phyloP scores from a whole-genome alignment of 345 rosid genomes.

The Anastatica hierochuntica region DNA sequence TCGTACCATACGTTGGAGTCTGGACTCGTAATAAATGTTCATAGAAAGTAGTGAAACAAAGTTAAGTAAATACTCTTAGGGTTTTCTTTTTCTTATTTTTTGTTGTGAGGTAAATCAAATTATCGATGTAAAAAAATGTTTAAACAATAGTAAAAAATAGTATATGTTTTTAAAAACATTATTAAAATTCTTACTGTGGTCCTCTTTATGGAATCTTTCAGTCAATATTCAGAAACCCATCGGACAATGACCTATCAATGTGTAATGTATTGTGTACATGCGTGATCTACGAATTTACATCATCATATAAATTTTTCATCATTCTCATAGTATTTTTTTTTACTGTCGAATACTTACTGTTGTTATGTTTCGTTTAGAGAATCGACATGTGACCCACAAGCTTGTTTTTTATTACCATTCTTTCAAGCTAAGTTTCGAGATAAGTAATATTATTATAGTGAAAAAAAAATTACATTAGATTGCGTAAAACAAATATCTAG shows the following conservation, averaged over 20 bases:
- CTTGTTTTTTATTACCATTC: constrained; percentile 23
- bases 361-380: constrained; percentile 23
- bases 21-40: constrained; percentile 26
- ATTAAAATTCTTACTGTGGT: constrained; percentile 20
- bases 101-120: too few relatives aligned
- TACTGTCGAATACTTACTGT: constrained; percentile 25
- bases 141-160: too few relatives aligned
- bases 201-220: constrained; percentile 33
- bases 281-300: too few relatives aligned
- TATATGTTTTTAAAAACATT: neutral
- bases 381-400: constrained; percentile 31
- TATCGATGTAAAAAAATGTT: constrained; percentile 9
- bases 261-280: constrained; percentile 8
- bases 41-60: too few relatives aligned
- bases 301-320: constrained; percentile 4
- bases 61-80: too few relatives aligned
- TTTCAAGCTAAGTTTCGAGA: constrained; percentile 29
- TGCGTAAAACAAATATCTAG: too few relatives aligned
- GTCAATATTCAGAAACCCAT: constrained; percentile 28
- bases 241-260: constrained; percentile 28
- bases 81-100: too few relatives aligned
- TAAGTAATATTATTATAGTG: neutral
- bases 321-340: constrained; percentile 22
- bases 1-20: constrained; percentile 24
- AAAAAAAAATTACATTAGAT: neutral